Evolutionary conservation across 2,329 filamentous ascomycete genomes (phyloP).

Genomic region (Aspergillus nomiae): DNA sequence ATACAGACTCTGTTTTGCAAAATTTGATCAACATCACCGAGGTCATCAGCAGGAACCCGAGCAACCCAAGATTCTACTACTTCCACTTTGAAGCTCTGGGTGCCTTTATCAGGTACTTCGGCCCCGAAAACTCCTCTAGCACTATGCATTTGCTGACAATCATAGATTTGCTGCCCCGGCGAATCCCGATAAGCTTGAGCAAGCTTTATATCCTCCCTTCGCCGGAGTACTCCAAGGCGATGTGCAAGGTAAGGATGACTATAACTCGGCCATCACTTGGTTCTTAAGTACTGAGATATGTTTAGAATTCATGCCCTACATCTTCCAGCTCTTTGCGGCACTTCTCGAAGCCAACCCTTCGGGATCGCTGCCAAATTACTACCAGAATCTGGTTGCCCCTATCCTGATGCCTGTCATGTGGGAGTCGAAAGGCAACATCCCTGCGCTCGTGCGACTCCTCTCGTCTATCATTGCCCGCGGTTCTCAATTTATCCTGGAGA

Average conservation of each 20-base stretch:
- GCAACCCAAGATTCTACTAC: slow-evolving; percentile 97
- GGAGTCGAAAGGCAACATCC: slow-evolving; percentile 91
- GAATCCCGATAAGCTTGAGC: slow-evolving; percentile 73
- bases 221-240: slow-evolving; percentile 77
- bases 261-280: not conserved
- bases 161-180: slow-evolving; percentile 65
- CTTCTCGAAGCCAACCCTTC: slow-evolving; percentile 83
- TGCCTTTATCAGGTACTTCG: slow-evolving; percentile 70
- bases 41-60: slow-evolving; percentile 91
- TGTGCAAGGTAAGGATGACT: slow-evolving; percentile 67
- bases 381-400: slow-evolving; percentile 74
- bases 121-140: not conserved
- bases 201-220: slow-evolving; percentile 80
- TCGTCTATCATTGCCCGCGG: slow-evolving; percentile 81
- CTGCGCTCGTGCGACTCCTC: slow-evolving; percentile 82
- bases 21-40: slow-evolving; percentile 88
- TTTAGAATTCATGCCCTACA: slow-evolving; percentile 88
- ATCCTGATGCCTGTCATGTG: slow-evolving; percentile 81
- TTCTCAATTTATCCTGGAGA: slow-evolving; percentile 69
- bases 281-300: slow-evolving; percentile 31
- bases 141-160: slow-evolving; percentile 13
- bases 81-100: slow-evolving; percentile 96
- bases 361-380: slow-evolving; percentile 76
- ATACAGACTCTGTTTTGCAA: slow-evolving; percentile 75
- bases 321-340: slow-evolving; percentile 92